Evolutionary conservation across 2,329 filamentous ascomycete species (phyloP), one percentile per base, ranked within the genome.

Genomic region (Trichoderma oligosporum): DNA sequence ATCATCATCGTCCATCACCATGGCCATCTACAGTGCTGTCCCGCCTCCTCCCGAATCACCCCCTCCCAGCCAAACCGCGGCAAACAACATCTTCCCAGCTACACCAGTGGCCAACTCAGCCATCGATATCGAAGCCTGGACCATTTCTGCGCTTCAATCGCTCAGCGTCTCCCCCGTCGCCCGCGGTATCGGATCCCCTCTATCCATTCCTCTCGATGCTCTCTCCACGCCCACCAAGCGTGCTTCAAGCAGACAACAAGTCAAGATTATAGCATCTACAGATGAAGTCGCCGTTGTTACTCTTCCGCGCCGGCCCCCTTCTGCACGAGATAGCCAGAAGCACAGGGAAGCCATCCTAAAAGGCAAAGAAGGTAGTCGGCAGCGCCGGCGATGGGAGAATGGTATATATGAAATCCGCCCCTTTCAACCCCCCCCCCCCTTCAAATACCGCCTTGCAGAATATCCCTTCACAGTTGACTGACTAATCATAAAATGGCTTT

Each of bases 351-450:
- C 85, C 2, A 69, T 96, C 52, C 78, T 94, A 29, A 95, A 91
- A 75, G 93, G 93, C 57, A 96, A 95, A 64, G 91, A 97, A 72
- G 93, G 93, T 31, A 93, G 85, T 65, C 83, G 93, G 33, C 86
- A 93, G 66, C 81, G 93, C 48, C 86, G 93, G 65, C 82, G 93
- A 56, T 97, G 92, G 91, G 94, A 99, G 77, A 99, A 97, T 72
- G 89, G 91, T 95, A 80, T 63, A 33, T 39, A n/a, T n/a, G n/a
- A n/a, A n/a, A n/a, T n/a, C n/a, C n/a, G n/a, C n/a, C n/a, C n/a
- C n/a, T n/a, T n/a, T n/a, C n/a, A n/a, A n/a, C n/a, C 14, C 39
- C 2, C 18, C 31, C 33, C 7, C 9, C 33, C 31, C 12, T 36
- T n/a, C 33, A 18, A 33, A 24, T 35, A 25, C 49, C 47, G 25